phyloP scores from a whole-genome alignment of 2,329 filamentous ascomycete species.

The Stagonosporopsis rhizophila region DNA sequence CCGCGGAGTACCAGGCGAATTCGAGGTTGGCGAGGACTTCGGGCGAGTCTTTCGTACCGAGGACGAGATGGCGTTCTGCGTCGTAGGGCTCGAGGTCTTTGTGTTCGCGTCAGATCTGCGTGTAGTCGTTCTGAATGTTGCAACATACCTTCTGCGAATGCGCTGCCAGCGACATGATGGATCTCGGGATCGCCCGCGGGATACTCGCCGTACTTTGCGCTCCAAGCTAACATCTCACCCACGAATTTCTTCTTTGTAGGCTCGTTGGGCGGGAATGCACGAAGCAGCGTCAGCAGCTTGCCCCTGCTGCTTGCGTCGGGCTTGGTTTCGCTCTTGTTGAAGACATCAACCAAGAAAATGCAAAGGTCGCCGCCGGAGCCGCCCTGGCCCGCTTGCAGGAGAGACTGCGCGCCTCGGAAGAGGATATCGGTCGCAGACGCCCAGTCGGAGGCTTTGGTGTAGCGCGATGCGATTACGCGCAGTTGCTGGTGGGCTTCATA shows the following conservation, averaged over 20 bases:
- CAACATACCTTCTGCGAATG: constrained; percentile 77
- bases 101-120: neutral
- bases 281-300: constrained; percentile 76
- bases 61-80: constrained; percentile 85
- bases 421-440: constrained; percentile 85
- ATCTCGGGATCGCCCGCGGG: constrained; percentile 93
- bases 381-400: constrained; percentile 91
- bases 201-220: constrained; percentile 81
- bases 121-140: no score
- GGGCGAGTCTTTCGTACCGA: constrained; percentile 89
- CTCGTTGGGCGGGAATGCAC: constrained; percentile 81
- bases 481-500: constrained; percentile 99
- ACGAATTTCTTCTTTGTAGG: constrained; percentile 94
- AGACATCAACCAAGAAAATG: constrained; percentile 87
- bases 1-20: constrained; percentile 91
- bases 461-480: constrained; percentile 90
- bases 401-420: constrained; percentile 79
- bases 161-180: constrained; percentile 85
- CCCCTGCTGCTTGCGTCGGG: constrained; percentile 77
- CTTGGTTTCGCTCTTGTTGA: constrained; percentile 82
- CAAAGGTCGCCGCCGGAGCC: constrained; percentile 91
- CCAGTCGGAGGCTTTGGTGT: constrained; percentile 89
- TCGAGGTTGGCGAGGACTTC: constrained; percentile 82
- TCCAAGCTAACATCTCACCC: constrained; percentile 88
- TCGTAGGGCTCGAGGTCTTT: constrained; percentile 88